phyloP scores from a whole-genome alignment of 306 rosid species.

The Elaeagnus macrophylla region DNA sequence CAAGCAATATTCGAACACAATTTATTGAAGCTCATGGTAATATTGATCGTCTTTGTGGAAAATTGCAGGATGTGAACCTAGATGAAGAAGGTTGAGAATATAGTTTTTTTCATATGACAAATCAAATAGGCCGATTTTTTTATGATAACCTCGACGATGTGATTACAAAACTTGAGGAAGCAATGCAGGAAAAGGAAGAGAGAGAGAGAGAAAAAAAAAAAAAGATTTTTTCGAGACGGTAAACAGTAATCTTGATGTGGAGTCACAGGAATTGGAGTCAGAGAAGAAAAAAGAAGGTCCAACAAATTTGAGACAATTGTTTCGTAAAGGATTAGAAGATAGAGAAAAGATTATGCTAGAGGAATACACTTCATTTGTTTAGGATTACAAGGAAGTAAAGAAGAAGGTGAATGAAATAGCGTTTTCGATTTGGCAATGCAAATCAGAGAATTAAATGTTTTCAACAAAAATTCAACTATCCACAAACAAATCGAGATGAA shows the following conservation, averaged over 20 bases:
- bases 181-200: conserved; percentile 19
- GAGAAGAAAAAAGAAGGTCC: conserved; percentile 36
- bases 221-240: conserved; percentile 23
- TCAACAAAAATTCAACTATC: conserved; percentile 28
- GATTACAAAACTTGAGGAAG: conserved; percentile 18
- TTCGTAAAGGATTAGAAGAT: conserved; percentile 54
- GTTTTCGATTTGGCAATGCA: conserved; percentile 55
- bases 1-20: conserved; percentile 33
- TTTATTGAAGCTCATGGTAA: conserved; percentile 45
- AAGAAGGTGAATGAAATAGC: conserved; percentile 52
- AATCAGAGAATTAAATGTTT: conserved; percentile 56
- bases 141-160: background rate
- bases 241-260: conserved; percentile 18
- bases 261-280: conserved; percentile 24
- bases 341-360: conserved; percentile 59
- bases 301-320: conserved; percentile 55
- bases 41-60: conserved; percentile 50
- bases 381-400: conserved; percentile 55
- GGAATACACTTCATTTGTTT: conserved; percentile 62
- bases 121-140: conserved; percentile 17
- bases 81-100: conserved; percentile 44
- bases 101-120: conserved; percentile 12
- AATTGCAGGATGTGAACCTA: conserved; percentile 34
- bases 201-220: no score
- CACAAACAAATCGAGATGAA: conserved; percentile 25